phyloP scores from a whole-genome alignment of 805 yeast species.

The Lachancea quebecensis region DNA sequence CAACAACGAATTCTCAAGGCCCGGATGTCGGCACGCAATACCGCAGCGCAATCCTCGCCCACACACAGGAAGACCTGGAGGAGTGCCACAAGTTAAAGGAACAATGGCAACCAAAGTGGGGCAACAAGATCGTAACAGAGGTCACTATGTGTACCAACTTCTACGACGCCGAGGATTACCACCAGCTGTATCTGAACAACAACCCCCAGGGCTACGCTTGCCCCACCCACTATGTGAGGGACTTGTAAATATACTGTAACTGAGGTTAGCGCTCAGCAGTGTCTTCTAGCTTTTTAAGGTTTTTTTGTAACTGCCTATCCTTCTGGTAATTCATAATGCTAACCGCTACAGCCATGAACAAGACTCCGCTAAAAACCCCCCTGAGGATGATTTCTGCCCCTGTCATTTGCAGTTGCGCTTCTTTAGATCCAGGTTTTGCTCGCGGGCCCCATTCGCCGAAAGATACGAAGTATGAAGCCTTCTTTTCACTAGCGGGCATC shows the following conservation, averaged over 20 bases:
- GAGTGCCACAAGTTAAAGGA: slow-evolving; percentile 42
- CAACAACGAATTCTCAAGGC: slow-evolving; percentile 76
- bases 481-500: slow-evolving; percentile 25
- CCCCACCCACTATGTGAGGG: slow-evolving; percentile 78
- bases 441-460: slow-evolving; percentile 38
- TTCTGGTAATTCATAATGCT: slow-evolving; percentile 15
- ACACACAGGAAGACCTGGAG: slow-evolving; percentile 39
- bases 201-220: slow-evolving; percentile 88
- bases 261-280: background rate
- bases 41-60: slow-evolving; percentile 73
- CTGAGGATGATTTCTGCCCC: slow-evolving; percentile 15
- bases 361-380: slow-evolving; percentile 18
- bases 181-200: slow-evolving; percentile 70
- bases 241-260: slow-evolving; percentile 24
- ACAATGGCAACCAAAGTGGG: slow-evolving; percentile 63
- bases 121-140: slow-evolving; percentile 57
- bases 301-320: slow-evolving; percentile 14
- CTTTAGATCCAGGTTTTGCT: slow-evolving; percentile 11
- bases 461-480: slow-evolving; percentile 31
- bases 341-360: slow-evolving; percentile 17
- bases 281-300: slow-evolving; percentile 1
- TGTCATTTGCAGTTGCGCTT: slow-evolving; percentile 8
- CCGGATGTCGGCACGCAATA: slow-evolving; percentile 87
- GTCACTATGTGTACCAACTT: slow-evolving; percentile 63
- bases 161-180: slow-evolving; percentile 95